Conservation (phyloP, 2,329 filamentous ascomycete species). For the Xylaria sp. region DNA sequence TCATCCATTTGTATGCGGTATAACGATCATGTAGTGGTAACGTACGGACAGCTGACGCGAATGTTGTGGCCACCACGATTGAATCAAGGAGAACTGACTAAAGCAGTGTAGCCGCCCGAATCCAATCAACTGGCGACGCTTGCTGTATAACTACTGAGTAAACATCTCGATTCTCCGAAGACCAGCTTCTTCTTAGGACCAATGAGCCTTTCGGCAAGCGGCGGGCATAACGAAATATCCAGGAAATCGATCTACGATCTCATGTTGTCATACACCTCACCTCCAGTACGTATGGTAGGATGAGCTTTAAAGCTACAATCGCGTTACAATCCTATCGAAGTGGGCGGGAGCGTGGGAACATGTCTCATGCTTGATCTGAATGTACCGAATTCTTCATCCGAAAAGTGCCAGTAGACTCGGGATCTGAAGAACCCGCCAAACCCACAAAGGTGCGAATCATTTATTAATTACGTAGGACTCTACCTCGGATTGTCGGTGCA, state of each 20-base stretch:
- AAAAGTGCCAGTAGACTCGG: conserved; percentile 5
- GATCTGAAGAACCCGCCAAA: background rate
- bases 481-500: background rate
- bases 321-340: background rate
- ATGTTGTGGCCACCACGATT: conserved; percentile 14
- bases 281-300: background rate
- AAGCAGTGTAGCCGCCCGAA: conserved; percentile 16
- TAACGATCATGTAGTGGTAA: conserved; percentile 19
- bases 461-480: background rate
- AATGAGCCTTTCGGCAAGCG: background rate
- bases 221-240: background rate
- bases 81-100: conserved; percentile 11
- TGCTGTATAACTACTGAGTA: background rate
- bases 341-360: conserved; percentile 7
- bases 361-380: conserved; percentile 15
- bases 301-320: conserved; percentile 2
- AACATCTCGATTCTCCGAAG: conserved; percentile 7
- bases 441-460: background rate
- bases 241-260: background rate
- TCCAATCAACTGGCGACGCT: conserved; percentile 9
- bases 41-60: conserved; percentile 15
- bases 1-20: conserved; percentile 31
- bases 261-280: background rate
- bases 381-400: conserved; percentile 4
- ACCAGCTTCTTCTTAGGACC: background rate